Base-by-base conservation (phyloP, 441 rosid genomes). In the Adansonia gregorii region DNA sequence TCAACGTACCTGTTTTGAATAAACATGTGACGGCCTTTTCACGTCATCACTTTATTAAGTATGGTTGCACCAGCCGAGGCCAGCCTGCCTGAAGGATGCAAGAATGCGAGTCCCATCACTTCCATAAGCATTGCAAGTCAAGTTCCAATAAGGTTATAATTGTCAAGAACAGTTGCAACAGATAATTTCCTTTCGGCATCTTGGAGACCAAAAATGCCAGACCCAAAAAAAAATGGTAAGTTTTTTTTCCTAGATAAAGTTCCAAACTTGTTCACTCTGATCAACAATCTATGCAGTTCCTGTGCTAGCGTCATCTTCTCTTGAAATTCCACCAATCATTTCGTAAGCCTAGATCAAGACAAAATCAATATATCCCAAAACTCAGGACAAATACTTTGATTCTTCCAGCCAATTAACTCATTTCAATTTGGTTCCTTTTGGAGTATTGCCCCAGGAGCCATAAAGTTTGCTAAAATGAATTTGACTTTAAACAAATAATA, bases 81-180 rank as follows among this genome's bases (percentile, higher is more conserved):
- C 2, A 82, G 82, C 0, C 58, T 82, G 35, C 87, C 84, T 0
- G 84, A 78, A 51, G 82, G 77, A 5, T 20, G 31, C 14, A 27
- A 20, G 15, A 59, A 20, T 20, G 6, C 9, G 6, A 59, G 14
- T 22, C 22, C 14, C 64, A 2, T 22, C 35, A 20, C 64, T 24
- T 20, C 0, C 64, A 8, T 5, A 59, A 59, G 92, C 31, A 81
- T 79, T 56, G 81, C 82, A 2, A 77, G 61, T 89, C 1, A 48
- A 48, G 6, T 6, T 41, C 27, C 27, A 24, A 24, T 24, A 24
- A 24, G 27, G 27, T 24, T 24, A 24, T 24, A 24, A 24, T 24
- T 24, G 27, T 24, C 27, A 24, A 24, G 27, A 24, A 24, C 1
- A 24, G 27, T 24, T 24, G 27, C 27, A 24, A 24, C 27, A 24